Conservation (phyloP, 768 basidiomycete species). For the Suillus ampliporus region DNA sequence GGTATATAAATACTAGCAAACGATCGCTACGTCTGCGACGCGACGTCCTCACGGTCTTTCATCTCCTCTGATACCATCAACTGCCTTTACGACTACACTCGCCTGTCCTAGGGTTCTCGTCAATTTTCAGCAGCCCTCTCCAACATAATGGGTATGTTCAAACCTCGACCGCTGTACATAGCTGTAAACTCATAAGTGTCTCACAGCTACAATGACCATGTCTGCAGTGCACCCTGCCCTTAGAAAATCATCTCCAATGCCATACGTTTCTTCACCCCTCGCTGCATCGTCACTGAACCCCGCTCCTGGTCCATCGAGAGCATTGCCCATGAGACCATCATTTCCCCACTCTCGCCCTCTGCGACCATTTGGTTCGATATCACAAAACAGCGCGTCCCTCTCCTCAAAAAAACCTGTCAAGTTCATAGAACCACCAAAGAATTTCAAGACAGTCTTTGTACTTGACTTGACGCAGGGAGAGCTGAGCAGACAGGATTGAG, state of each 20-base stretch:
- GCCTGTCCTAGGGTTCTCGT: no score
- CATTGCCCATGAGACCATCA: slow-evolving; percentile 48
- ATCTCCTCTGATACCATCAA: slow-evolving; percentile 13
- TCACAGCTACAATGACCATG: slow-evolving; percentile 49
- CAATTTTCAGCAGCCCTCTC: slow-evolving; percentile 12
- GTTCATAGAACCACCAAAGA: slow-evolving; percentile 79
- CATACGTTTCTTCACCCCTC: slow-evolving; percentile 67
- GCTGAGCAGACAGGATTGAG: slow-evolving; percentile 69
- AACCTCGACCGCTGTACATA: slow-evolving; percentile 4
- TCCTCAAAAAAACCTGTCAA: slow-evolving; percentile 61
- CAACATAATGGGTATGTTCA: slow-evolving; percentile 45
- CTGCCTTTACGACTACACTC: neutral
- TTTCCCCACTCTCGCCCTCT: slow-evolving; percentile 79
- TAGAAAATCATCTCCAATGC: slow-evolving; percentile 37
- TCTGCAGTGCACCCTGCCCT: slow-evolving; percentile 38
- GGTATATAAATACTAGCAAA: slow-evolving; percentile 35
- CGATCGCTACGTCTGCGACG: slow-evolving; percentile 35
- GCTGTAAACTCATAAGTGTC: slow-evolving; percentile 13
- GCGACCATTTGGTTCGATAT: slow-evolving; percentile 76
- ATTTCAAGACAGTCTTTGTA: slow-evolving; percentile 71
- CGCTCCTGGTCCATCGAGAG: slow-evolving; percentile 37
- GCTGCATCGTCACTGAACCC: slow-evolving; percentile 47
- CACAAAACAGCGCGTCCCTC: slow-evolving; percentile 24
- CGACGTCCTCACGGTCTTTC: slow-evolving; percentile 35
- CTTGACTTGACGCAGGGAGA: slow-evolving; percentile 86